phyloP scores from a whole-genome alignment of 805 yeast species.

The Candida easanensis region DNA sequence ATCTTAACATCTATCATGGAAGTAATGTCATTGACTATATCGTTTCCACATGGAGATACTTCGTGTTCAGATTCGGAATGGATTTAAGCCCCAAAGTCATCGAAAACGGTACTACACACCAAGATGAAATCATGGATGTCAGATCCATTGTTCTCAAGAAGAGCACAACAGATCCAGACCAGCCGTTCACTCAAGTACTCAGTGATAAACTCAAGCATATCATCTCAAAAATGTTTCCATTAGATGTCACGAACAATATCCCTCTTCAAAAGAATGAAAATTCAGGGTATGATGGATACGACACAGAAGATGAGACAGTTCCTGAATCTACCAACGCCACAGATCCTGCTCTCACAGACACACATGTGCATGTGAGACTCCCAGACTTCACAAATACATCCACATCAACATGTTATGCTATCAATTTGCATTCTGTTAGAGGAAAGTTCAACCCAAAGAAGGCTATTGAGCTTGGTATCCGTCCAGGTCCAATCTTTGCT shows the following conservation, averaged over 20 bases:
- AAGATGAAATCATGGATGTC: conserved; percentile 34
- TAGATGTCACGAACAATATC: conserved; percentile 37
- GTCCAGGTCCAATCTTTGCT: conserved; percentile 58
- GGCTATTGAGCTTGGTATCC: conserved; percentile 69
- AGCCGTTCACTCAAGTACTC: conserved; percentile 6
- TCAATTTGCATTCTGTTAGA: conserved; percentile 62
- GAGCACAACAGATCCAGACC: background rate
- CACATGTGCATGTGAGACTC: conserved; percentile 34
- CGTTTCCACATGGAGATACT: conserved; percentile 80
- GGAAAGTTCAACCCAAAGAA: conserved; percentile 71
- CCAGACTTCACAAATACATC: conserved; percentile 26
- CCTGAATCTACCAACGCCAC: conserved; percentile 12
- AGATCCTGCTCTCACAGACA: conserved; percentile 35
- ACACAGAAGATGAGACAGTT: conserved; percentile 2
- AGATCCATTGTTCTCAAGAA: conserved; percentile 13
- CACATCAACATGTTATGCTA: conserved; percentile 60
- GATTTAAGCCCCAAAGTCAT: conserved; percentile 37
- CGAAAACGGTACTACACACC: conserved; percentile 21
- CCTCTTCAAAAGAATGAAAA: conserved; percentile 31
- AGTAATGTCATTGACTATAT: conserved; percentile 48
- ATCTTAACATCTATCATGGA: conserved; percentile 55
- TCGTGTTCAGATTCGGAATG: conserved; percentile 77
- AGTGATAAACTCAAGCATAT: conserved; percentile 26
- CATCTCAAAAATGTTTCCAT: conserved; percentile 56
- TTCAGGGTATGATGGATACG: conserved; percentile 16